Base-by-base conservation (phyloP, 2,329 filamentous ascomycete species). In the Domatiomyces globalis region DNA sequence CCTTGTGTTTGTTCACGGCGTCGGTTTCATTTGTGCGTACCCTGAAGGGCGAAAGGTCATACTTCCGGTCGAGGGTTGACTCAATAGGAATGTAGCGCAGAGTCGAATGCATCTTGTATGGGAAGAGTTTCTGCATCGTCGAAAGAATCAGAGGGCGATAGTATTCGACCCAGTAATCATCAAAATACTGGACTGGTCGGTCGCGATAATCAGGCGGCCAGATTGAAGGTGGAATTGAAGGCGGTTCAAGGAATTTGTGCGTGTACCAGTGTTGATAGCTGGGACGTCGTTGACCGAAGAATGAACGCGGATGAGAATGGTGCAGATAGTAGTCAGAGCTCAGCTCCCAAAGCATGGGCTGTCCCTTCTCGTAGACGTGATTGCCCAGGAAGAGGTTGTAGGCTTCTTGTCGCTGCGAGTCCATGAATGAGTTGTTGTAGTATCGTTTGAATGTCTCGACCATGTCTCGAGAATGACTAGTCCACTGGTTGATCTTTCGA, bases 401-500 rank as follows among this genome's bases (percentile, higher is more conserved):
- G 0, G 92, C 92, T 68, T 98, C 92, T 68, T 98, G 92, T 29
- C 92, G 81, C 65, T 98, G 92, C n/a, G 85, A 89, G 66, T 98
- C 92, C 7, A 98, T 77, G 65, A 98, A 98, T 0, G 90, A 94
- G 64, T 98, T 98, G 70, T 96, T 95, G 68, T 98, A 98, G 67
- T 96, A 98, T 25, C 92, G 80, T 67, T 96, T 98, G 73, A 98
- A 95, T 66, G 87, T 95, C 69, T 98, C 92, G 19, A 98, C 89
- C 90, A 98, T 96, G 66, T 98, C 92, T 59, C 92, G 79, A 2
- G 90, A 95, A 66, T 95, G 88, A 61, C 87, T 95, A 20, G 88
- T 94, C 92, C 92, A 98, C 66, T 96, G 90, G 60, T 96, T 96
- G 66, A 95, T 94, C 69, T 96, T 96, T 52, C 92, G 85, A 66